A percentile compares a stretch with the other conserved stretches of the same genome.
Conservation (phyloP, 2,329 filamentous ascomycete genomes). For the Erysiphe pulchra region DNA sequence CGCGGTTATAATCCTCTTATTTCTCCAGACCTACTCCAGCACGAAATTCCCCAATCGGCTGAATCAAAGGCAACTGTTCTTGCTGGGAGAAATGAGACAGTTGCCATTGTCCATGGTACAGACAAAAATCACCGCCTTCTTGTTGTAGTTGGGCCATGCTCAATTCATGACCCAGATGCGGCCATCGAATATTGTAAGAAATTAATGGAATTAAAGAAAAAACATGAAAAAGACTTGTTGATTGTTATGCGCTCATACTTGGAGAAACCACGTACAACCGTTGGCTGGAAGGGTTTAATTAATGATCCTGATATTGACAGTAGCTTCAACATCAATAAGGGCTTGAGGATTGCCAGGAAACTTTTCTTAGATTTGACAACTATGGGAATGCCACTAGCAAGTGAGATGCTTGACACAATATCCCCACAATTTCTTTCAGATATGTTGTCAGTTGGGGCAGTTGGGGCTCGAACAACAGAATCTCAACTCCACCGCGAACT, state of each 20-base stretch:
- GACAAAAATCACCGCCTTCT: conserved; percentile 28
- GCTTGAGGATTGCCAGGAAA: conserved; percentile 60
- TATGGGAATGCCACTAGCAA: conserved; percentile 86
- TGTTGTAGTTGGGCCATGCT: conserved; percentile 84
- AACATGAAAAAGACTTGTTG: conserved; percentile 68
- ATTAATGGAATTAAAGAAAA: conserved; percentile 57
- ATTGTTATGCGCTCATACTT: conserved; percentile 97
- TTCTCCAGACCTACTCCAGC: conserved; percentile 78
- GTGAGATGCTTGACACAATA: conserved; percentile 95
- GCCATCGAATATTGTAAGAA: conserved; percentile 83
- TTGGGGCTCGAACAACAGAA: conserved; percentile 89
- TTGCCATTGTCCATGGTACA: conserved; percentile 39
- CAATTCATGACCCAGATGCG: conserved; percentile 79
- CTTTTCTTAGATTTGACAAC: conserved; percentile 80
- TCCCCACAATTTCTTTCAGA: conserved; percentile 94
- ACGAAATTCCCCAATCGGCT: conserved; percentile 44
- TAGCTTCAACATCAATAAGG: conserved; percentile 98
- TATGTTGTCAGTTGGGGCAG: conserved; percentile 81
- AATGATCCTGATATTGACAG: conserved; percentile 98
- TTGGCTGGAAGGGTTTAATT: conserved; percentile 97
- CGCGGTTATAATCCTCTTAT: conserved; percentile 84
- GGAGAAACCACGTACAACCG: conserved; percentile 92
- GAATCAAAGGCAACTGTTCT: conserved; percentile 26
- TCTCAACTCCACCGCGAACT: conserved; percentile 91
- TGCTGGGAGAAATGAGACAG: conserved; percentile 33